A percentile compares a stretch with the other conserved stretches of the same genome.
Conservation (phyloP, 108 stramenopile species). For the Craspedostauros australis region DNA sequence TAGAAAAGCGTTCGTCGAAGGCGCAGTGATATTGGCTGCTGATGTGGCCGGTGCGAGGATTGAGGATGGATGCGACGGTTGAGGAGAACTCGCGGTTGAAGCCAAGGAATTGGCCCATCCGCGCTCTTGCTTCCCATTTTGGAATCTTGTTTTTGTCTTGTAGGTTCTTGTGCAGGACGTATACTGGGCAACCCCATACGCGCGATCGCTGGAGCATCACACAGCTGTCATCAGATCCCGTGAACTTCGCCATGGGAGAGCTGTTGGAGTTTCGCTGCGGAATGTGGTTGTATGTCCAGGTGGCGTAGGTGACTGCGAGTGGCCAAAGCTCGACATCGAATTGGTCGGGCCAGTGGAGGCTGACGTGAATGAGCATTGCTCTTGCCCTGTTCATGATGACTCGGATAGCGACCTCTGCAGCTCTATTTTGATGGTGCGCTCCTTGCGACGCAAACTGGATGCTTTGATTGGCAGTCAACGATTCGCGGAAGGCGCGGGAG, state of each 20-base stretch:
- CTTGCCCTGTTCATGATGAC: slow-evolving; percentile 27
- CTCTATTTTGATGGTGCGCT: slow-evolving; percentile 55
- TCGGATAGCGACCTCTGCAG: slow-evolving; percentile 39
- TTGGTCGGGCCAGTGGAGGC: slow-evolving; percentile 33
- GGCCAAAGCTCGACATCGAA: slow-evolving; percentile 29
- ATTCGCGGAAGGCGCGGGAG: slow-evolving; percentile 7
- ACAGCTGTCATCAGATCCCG: slow-evolving; percentile 6
- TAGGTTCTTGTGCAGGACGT: slow-evolving; percentile 25
- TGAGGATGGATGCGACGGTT: slow-evolving; percentile 29
- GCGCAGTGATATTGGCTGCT: slow-evolving; percentile 42
- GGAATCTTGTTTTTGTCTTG: slow-evolving; percentile 40
- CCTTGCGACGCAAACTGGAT: slow-evolving; percentile 30
- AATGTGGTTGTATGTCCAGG: slow-evolving; percentile 25
- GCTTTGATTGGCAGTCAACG: slow-evolving; percentile 8
- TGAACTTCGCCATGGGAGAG: slow-evolving; percentile 32
- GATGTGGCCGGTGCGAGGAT: slow-evolving; percentile 22
- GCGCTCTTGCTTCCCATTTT: slow-evolving; percentile 26
- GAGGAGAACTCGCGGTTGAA: slow-evolving; percentile 23
- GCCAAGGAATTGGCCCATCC: slow-evolving; percentile 32
- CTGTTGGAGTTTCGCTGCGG: slow-evolving; percentile 20
- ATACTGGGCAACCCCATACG: slow-evolving; percentile 33
- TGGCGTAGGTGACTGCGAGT: slow-evolving; percentile 39
- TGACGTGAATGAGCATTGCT: slow-evolving; percentile 33
- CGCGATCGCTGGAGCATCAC: slow-evolving; percentile 5
- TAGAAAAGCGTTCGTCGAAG: slow-evolving; percentile 41